These are phyloP conservation scores for Dichotomocladium elegans DNA, from an alignment of 371 early-diverging fungal species.

Conservation along the genomic window DNA sequence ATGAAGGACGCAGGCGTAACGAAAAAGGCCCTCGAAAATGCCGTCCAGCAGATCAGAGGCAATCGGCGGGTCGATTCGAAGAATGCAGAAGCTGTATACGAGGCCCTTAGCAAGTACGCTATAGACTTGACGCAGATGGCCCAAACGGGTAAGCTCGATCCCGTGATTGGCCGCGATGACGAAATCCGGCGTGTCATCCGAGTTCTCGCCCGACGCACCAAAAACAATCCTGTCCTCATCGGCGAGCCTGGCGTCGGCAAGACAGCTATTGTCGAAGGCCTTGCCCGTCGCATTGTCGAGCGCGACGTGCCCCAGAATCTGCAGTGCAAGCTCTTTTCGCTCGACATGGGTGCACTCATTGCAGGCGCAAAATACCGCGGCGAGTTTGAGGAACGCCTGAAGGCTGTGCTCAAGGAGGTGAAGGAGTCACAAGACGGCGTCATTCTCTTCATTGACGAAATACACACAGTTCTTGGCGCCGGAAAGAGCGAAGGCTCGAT, in stretches of 20 bases:
- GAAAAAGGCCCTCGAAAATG: conserved; percentile 68
- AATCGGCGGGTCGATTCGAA: conserved; percentile 78
- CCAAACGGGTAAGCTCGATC: conserved; percentile 72
- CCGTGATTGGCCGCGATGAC: conserved; percentile 88
- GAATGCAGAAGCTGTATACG: conserved; percentile 80
- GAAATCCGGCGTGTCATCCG: conserved; percentile 81
- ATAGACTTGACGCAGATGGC: conserved; percentile 84
- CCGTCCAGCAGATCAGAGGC: conserved; percentile 78
- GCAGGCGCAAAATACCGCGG: conserved; percentile 94
- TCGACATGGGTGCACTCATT: conserved; percentile 94
- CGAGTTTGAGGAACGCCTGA: conserved; percentile 98
- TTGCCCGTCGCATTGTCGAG: conserved; percentile 95
- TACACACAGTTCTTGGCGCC: conserved; percentile 93
- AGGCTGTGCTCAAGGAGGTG: conserved; percentile 95
- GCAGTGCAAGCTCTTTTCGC: conserved; percentile 82
- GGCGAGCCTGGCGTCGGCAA: conserved; percentile 95
- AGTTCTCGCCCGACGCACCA: conserved; percentile 78
- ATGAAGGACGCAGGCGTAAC: conserved; percentile 71
- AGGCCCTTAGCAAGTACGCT: conserved; percentile 92
- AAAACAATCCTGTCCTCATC: conserved; percentile 89
- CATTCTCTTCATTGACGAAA: conserved; percentile 99
- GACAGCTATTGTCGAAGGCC: conserved; percentile 93
- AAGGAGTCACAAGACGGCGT: conserved; percentile 84
- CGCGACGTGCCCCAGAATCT: conserved; percentile 91
- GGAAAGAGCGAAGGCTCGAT: conserved; percentile 89